Percentiles rank a stretch among this genome's conserved stretches.
These are phyloP conservation scores for Mesotaenium endlicherianum DNA, from an alignment of 139 green algal species.

Conservation along the genomic window DNA sequence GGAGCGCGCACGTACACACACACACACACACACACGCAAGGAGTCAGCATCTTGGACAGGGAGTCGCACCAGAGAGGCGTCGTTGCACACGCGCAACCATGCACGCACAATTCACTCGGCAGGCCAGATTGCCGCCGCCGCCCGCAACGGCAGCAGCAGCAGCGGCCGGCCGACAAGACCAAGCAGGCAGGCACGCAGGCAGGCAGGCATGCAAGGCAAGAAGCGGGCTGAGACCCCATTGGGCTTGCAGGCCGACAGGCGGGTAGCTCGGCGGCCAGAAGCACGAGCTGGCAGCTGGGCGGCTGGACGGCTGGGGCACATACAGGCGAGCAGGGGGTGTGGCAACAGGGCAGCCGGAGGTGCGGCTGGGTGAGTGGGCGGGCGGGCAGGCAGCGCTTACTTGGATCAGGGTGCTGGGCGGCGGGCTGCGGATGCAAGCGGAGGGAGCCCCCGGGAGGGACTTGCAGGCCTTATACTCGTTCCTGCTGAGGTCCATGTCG, in stretches of 20 bases:
- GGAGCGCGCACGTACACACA: neutral
- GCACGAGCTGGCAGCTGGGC: no score
- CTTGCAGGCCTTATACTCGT: neutral
- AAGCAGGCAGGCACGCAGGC: neutral
- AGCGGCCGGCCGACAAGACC: neutral
- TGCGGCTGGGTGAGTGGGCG: no score
- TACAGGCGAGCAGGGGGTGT: no score
- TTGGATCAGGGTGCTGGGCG: neutral
- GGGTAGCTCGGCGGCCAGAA: no score
- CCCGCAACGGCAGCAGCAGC: neutral
- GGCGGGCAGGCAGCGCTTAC: no score
- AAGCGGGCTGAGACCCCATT: no score
- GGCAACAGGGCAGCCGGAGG: no score
- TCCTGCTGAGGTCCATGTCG: conserved; percentile 7
- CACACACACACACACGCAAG: neutral
- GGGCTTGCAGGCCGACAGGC: no score
- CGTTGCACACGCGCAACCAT: neutral
- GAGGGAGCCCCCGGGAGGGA: neutral
- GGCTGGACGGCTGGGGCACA: no score
- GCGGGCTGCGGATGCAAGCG: neutral
- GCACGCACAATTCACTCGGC: neutral
- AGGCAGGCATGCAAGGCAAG: neutral
- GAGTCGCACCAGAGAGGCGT: neutral
- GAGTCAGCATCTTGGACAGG: neutral
- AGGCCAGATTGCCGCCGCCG: neutral